Evolutionary conservation across 2,329 filamentous ascomycete genomes (phyloP), one percentile per base, ranked within the genome.

Genomic region (Chaetomiaceae sp.): DNA sequence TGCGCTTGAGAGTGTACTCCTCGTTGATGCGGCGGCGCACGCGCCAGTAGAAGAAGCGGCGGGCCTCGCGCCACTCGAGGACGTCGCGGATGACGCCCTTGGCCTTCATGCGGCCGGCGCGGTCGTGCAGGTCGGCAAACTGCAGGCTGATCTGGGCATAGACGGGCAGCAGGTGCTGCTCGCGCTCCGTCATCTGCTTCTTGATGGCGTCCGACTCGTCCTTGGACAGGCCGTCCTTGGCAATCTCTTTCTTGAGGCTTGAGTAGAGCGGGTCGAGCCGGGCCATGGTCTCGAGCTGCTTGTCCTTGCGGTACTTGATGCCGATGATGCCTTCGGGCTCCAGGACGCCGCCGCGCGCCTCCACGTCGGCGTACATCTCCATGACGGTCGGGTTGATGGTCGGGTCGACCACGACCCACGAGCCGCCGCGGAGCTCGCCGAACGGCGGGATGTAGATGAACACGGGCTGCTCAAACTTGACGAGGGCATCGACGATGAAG

Each of bases 1-100:
- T 88, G 70, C 88, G 88, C 73, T 90, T 93, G 66, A 98, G 78
- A 59, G 98, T 88, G 68, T 94, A 88, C 72, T 98, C 93, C 73
- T 98, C 93, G 69, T 94, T 97, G 64, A 98, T 78, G 71, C 93
- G 83, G 65, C 93, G 86, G 68, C 94, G 90, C 53, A 96, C 84
- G 69, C 93, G 91, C 93, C 94, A 98, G 85, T 97, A 98, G 78
- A 98, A 97, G 87, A 93, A 97, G 63, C 91, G 85, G 56, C 93
- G 84, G 9, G 91, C 84, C 59, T 95, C 86, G 65, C 80, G 76
- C 93, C 91, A 97, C 61, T 84, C 79, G 33, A 98, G 77, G 11
- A 82, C 72, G 59, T 86, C 79, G 53, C 93, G 88, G 61, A 98
- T 95, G 47, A 86, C 84, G 52, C 89, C 86, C 83, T 98, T 98